Percentiles rank a stretch among this genome's conserved stretches.
phyloP scores from a whole-genome alignment of 257 asterid genomes.

The Buddleja alternifolia region DNA sequence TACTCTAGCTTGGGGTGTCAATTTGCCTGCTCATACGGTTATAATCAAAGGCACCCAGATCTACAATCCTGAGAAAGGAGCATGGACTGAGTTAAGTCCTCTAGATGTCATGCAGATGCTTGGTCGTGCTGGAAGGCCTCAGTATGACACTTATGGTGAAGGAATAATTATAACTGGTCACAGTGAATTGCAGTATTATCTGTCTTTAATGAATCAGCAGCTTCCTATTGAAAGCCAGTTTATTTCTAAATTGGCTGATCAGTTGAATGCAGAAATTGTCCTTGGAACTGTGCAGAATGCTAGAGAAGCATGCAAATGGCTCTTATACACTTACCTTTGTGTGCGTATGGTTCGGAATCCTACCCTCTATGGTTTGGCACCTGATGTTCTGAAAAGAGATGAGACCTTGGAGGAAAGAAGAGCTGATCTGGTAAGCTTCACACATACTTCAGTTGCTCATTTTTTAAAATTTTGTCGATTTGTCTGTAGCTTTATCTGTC shows the following conservation, averaged over 20 bases:
- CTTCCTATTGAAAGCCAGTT: constrained; percentile 73
- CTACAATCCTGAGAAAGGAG: constrained; percentile 69
- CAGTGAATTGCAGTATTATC: constrained; percentile 57
- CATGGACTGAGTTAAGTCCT: constrained; percentile 69
- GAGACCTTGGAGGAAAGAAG: constrained; percentile 58
- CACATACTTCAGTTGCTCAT: neutral
- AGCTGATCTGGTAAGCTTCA: constrained; percentile 55
- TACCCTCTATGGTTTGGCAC: constrained; percentile 56
- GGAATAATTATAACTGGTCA: constrained; percentile 67
- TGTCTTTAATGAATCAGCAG: constrained; percentile 67
- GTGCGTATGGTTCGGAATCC: constrained; percentile 67
- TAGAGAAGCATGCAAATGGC: constrained; percentile 70
- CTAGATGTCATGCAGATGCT: constrained; percentile 76
- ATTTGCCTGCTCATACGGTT: constrained; percentile 68
- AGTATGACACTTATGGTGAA: constrained; percentile 61
- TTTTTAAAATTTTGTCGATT: neutral
- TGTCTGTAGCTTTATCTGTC: too few species aligned
- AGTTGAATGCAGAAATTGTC: constrained; percentile 66
- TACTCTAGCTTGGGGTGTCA: constrained; percentile 71
- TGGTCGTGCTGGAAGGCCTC: constrained; percentile 80
- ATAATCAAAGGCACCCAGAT: constrained; percentile 69
- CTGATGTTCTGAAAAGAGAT: constrained; percentile 47
- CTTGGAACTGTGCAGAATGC: constrained; percentile 72
- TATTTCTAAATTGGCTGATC: constrained; percentile 63
- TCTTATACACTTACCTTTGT: constrained; percentile 54